Evolutionary conservation across 2,329 filamentous ascomycete species (phyloP), one percentile per base, ranked within the genome.

Genomic region (Ilyonectria robusta): DNA sequence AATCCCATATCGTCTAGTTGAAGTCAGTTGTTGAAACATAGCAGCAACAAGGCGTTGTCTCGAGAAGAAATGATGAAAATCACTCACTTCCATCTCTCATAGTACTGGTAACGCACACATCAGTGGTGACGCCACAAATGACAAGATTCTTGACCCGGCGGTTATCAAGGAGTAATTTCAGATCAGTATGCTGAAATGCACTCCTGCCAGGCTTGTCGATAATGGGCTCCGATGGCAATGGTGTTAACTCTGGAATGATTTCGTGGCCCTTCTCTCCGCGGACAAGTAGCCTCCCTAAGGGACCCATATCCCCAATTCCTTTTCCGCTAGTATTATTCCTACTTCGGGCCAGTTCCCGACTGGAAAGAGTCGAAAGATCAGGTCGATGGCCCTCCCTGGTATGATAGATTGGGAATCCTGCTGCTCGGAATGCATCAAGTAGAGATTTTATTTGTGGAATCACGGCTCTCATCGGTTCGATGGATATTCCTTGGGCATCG

Each of bases 151-250:
- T 60, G 21, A 60, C 51, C 6, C 58, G 31, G 9, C 47, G 31
- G 13, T 42, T 53, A 29, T 60, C 58, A 10, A 60, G 47, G 15
- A 60, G 58, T 21, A 60, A n/a, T 21, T 60, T 60, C 2, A 60
- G 51, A 21, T 60, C 58, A 15, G 58, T 60, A 15, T 60, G 33
- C 3, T 35, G 47, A 53, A 60, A 60, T n/a, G 58, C 58, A 21
- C 58, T 48, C 33, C 58, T 51, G 4, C 58, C 58, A 23, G 58
- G 58, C 47, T 60, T 60, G 47, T 60, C 58, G 13, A 60, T 60
- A 13, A 60, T 44, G 5, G 58, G 58, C 7, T 60, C 58, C 6
- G 58, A 60, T 9, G 46, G 17, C 10, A 60, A 29, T 10, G 58
- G 58, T 2, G 46, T 21, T 7, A 60, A 33, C 26, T 60, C 58